Conservation (phyloP, 116 monocot species). For the Trichopus zeylanicus region DNA sequence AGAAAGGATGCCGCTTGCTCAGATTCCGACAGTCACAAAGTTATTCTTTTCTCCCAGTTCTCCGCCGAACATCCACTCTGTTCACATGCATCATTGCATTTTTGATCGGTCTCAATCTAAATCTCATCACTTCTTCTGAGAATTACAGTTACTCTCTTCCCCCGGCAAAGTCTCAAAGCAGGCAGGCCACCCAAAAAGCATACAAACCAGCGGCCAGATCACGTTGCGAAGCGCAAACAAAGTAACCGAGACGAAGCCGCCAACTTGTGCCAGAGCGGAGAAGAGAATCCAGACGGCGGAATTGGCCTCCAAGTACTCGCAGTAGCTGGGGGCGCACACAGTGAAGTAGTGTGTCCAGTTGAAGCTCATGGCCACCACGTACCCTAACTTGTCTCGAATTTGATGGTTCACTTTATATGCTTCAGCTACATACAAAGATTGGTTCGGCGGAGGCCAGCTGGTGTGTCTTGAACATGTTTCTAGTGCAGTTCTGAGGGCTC, state of each 20-base stretch:
- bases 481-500: background rate
- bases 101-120: background rate
- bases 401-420: background rate
- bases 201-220: background rate
- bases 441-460: background rate
- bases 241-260: background rate
- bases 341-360: background rate
- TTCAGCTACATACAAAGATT: background rate
- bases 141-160: background rate
- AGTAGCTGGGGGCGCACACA: background rate
- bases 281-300: background rate
- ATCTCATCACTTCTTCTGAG: background rate
- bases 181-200: background rate
- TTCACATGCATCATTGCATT: no score
- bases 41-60: no score
- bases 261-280: background rate
- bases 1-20: no score
- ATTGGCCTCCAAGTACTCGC: background rate
- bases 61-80: no score
- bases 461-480: background rate
- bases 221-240: background rate
- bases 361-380: background rate
- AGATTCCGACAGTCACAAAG: no score
- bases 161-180: background rate
- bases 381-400: background rate